Base-by-base conservation (phyloP, 345 rosid species). In the Gossypium bickii region DNA sequence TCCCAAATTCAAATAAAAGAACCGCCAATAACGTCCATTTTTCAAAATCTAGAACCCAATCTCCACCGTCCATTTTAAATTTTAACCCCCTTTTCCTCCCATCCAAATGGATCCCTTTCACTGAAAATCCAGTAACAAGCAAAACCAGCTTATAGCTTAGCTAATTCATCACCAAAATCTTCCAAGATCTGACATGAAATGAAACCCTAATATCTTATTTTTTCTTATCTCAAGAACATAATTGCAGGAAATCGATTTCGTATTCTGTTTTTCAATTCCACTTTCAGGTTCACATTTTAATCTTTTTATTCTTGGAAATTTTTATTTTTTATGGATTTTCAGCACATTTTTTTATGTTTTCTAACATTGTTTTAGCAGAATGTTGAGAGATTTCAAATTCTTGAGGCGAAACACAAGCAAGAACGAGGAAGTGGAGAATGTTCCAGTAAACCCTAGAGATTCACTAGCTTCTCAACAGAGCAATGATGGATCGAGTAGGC, bases 361-460 rank as follows among this genome's bases (percentile, higher is more conserved):
- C 45, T 20, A 34, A 34, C 41, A 34, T 5, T 34, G 41, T 34
- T 49, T 34, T 43, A 9, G 8, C 61, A 87, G 88, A 63, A 93
- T 93, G 98, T 67, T 86, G 78, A 87, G 87, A 65, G 97, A 93
- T 78, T 82, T 76, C 25, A 93, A 92, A 75, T 80, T 85, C 78
- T 75, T 85, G 74, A 86, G 92, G 13, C 78, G 92, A 79, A 92
- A 88, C 80, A 83, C 87, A 7, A 83, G 77, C 63, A 85, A 86
- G 76, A 78, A 67, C 60, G 97, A 88, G 12, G 97, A 90, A 76
- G 88, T 85, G 60, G 97, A 94, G 83, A 94, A 94, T 69, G 80
- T 92, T 16, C 93, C 95, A 2, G 76, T 80, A 11, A 88, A 89
- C 78, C 84, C 90, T 47, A 83, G 77, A n/a, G 81, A 82, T 71